Evolutionary conservation across 768 basidiomycete genomes (phyloP), one percentile per base, ranked within the genome.

Genomic region (Termitomyces sp.): DNA sequence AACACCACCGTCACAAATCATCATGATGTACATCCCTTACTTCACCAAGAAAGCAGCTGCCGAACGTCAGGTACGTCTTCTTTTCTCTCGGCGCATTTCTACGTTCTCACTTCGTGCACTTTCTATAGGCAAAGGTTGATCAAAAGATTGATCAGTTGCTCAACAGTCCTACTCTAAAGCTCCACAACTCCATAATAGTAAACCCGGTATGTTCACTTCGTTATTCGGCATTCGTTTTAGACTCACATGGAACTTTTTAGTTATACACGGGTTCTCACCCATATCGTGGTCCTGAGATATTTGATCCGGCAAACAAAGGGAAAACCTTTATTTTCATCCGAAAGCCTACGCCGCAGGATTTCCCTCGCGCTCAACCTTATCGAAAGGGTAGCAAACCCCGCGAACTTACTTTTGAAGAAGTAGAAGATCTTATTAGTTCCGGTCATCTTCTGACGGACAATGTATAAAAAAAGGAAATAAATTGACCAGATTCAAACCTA

Each of bases 261-360:
- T 18, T 48, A 1, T 54, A 54, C 32, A 49, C 41, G 39, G 53
- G 53, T 5, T 4, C 23, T 10, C 27, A 12, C 23, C 53, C 53
- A 15, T 54, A 54, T 11, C 31, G 36, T 3, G 47, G 53, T 22
- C 53, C 53, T 20, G 53, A 54, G 39, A 32, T 49, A 15, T 38
- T 9, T 3, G 47, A 54, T 23, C 53, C 53, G 7, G 16, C 38
- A 5, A 49, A 49, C 12, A 27, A 42, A 25, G 40, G 40, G 7
- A 54, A 42, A 47, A 33, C 12, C 10, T 49, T 54, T 9, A 54
- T 54, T 22, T 18, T 40, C 13, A 23, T 54, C 31, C 36, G 16
- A 10, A 32, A 31, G 20, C 27, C 38, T 18, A 20, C 22, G 25
- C 27, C 45, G 1, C 33, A 49, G 4, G 45, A 46, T 3, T 33